Base-by-base conservation (phyloP, 2,329 filamentous ascomycete genomes). In the Hypoxylon sp. region DNA sequence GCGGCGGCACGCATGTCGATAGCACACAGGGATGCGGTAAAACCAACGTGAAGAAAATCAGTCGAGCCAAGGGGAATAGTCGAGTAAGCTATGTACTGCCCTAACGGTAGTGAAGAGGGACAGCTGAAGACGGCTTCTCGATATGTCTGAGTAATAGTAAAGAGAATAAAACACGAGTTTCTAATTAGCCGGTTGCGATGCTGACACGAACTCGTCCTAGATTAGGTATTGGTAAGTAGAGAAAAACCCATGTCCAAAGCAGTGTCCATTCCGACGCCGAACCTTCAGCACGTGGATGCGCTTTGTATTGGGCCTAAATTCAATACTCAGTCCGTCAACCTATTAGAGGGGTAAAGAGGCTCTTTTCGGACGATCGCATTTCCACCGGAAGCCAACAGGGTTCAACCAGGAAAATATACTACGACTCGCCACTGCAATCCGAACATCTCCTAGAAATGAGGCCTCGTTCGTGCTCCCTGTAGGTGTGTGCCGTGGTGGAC, bases 1-100 rank as follows among this genome's bases (percentile, higher is more conserved):
- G 89, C 71, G 89, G 89, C 6, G 89, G 89, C 0, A 92, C 89
- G 21, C 89, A 92, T 76, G 88, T 91, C 3, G 77, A 81, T 24
- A 81, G 75, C 15, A 88, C 86, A 17, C 78, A 81, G 55, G 64
- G 80, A 58, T 86, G 83, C 66, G 85, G 87, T 0, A 80, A 81
- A 69, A 84, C 85, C 4, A 82, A 76, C 2, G 86, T 91, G 3
- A 87, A 81, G 77, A 90, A 88, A 75, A 88, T 92, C 51, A 80
- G 80, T 60, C 79, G 87, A 72, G 79, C 77, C 49, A 89, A 88
- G 72, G 88, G 88, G 2, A 79, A 76, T 8, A 88, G 83, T 50
- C 80, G 84, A 64, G 83, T 90, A n/a, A 78, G 78, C 59, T 82
- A 82, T 38, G 47, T 63, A 23, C 61, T 73, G 27, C 69, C 69